Base-by-base conservation (phyloP, 768 basidiomycete genomes). In the Macrocybe gigantea region DNA sequence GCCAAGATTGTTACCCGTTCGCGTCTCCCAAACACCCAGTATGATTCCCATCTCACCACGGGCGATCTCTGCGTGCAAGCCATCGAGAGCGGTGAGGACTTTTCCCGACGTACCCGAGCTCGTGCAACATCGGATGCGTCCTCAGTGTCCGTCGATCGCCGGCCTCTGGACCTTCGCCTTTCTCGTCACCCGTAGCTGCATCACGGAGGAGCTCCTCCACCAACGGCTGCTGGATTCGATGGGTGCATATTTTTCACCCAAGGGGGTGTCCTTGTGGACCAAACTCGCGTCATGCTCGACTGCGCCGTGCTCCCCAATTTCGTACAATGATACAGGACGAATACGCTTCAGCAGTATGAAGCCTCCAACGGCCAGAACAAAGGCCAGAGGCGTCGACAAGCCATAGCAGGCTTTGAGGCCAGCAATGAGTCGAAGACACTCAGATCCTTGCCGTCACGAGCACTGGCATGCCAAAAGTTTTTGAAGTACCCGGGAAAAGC, bases 1-100 rank as follows among this genome's bases (percentile, higher is more conserved):
- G 0, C 79, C 79, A 0, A 65, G 58, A 33, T 67, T 70, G 2
- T 46, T 56, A 5, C 63, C 64, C 7, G 64, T 64, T n/a, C 59
- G 64, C 35, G 55, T 59, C 51, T 72, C 72, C 69, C 77, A 79
- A 5, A 85, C 68, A 1, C 79, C 80, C 10, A 83, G 64, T 6
- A 83, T 76, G 44, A 85, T 76, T 0, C 75, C 79, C 71, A 85
- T 80, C 63, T 86, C 83, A 12, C 82, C 83, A 3, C 82, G 72
- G 2, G 83, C 83, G 46, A 85, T 74, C 63, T 82, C 80, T 1
- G 73, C 71, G 50, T 80, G 79, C 4, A 79, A 36, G 4, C 55
- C 44, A 43, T 74, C 72, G 29, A 84, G 56, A 0, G 64, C 2
- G 60, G 58, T 6, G 62, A 75, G 32, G 66, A 57, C 11, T 62